Conservation (phyloP, 169 alveolate genomes). For the Perkinsus chesapeaki region DNA sequence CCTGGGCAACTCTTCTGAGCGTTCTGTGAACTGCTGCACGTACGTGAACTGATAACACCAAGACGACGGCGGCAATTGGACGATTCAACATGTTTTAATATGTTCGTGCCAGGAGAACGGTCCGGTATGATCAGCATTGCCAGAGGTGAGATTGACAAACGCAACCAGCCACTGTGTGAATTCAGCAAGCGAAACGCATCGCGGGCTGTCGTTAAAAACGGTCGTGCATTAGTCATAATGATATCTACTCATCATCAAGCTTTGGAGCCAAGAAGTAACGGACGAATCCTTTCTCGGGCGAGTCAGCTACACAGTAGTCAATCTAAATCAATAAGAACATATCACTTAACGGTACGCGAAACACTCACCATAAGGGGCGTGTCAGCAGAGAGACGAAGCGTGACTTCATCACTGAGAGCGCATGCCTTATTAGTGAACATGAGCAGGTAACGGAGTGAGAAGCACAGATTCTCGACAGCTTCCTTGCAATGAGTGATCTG, state of each 20-base stretch:
- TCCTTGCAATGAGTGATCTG: neutral
- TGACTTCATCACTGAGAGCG: neutral
- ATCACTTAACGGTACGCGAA: neutral
- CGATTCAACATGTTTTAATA: too few species aligned
- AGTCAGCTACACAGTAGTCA: neutral
- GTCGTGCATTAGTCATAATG: neutral
- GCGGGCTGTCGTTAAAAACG: neutral
- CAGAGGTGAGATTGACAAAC: neutral
- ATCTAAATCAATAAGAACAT: neutral
- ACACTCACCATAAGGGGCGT: neutral
- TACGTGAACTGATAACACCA: too few species aligned
- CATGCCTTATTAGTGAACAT: neutral
- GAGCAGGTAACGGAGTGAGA: neutral
- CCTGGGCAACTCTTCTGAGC: too few species aligned
- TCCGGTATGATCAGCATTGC: neutral
- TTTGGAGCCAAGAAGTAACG: neutral
- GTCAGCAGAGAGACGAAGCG: neutral
- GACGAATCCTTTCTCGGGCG: neutral
- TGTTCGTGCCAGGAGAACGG: too few species aligned
- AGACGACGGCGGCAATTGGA: too few species aligned
- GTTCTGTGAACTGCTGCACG: too few species aligned
- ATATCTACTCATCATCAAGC: neutral
- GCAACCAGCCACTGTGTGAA: neutral
- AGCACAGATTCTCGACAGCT: neutral
- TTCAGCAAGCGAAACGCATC: neutral